Conservation (phyloP, 441 rosid species). For the Populus hybrid region DNA sequence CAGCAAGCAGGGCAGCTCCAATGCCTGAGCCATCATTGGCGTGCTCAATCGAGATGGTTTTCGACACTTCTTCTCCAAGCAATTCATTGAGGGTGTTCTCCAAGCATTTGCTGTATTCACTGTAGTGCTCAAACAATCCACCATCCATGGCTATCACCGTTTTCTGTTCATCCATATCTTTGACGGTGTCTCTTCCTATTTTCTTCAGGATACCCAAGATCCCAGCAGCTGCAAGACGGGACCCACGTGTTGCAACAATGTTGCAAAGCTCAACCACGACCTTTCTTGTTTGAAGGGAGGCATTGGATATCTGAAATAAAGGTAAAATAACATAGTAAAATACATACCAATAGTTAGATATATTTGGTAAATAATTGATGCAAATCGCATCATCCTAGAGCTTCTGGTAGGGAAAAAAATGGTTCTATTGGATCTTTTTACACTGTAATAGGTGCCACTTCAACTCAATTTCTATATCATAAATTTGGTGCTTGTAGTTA, state of each 20-base stretch:
- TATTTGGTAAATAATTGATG: neutral
- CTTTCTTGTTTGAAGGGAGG: slow-evolving; percentile 70
- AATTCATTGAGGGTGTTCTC: slow-evolving; percentile 66
- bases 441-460: too few species aligned
- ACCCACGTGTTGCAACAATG: slow-evolving; percentile 71
- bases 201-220: slow-evolving; percentile 83
- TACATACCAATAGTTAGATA: neutral
- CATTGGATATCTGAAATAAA: slow-evolving; percentile 44
- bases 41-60: slow-evolving; percentile 43
- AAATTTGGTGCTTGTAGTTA: too few species aligned
- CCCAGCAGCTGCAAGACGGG: slow-evolving; percentile 91
- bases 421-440: neutral
- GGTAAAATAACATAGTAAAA: neutral
- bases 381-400: neutral
- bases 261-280: slow-evolving; percentile 57
- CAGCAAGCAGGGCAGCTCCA: slow-evolving; percentile 92
- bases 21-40: slow-evolving; percentile 92
- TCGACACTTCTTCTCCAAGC: slow-evolving; percentile 67
- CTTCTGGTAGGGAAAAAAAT: neutral
- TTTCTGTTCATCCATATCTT: slow-evolving; percentile 61
- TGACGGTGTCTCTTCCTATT: slow-evolving; percentile 63
- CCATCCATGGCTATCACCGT: slow-evolving; percentile 93
- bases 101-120: slow-evolving; percentile 58
- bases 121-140: slow-evolving; percentile 81
- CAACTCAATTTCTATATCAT: too few species aligned